Percentiles rank a stretch among this genome's conserved stretches.
Conservation (phyloP, 2,329 filamentous ascomycete species). For the Phialophora verrucosa region DNA sequence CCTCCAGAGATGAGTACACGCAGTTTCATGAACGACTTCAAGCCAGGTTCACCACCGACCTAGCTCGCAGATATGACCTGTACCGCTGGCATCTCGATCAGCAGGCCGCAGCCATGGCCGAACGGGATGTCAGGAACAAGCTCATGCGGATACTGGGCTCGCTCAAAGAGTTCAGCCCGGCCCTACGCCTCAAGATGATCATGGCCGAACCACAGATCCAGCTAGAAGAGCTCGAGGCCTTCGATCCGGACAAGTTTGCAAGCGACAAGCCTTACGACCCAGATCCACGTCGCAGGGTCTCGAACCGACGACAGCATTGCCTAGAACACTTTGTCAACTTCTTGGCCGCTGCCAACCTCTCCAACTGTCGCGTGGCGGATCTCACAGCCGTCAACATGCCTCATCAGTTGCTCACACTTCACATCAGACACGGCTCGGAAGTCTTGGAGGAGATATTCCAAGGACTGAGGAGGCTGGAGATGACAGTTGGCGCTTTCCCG, state of each 20-base stretch:
- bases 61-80: constrained; percentile 29
- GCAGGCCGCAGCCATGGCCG: constrained; percentile 29
- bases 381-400: constrained; percentile 30
- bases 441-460: constrained; percentile 22
- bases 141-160: constrained; percentile 20
- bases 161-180: constrained; percentile 19
- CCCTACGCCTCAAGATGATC: constrained; percentile 30
- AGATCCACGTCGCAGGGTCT: constrained; percentile 29
- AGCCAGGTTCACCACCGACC: constrained; percentile 30
- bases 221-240: constrained; percentile 33
- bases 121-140: constrained; percentile 11
- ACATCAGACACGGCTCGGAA: constrained; percentile 2
- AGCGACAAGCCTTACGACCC: constrained; percentile 27
- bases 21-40: constrained; percentile 32
- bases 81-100: constrained; percentile 37
- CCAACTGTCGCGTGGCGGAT: constrained; percentile 13
- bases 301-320: constrained; percentile 29
- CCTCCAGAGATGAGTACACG: constrained; percentile 22
- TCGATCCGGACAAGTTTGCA: constrained; percentile 24
- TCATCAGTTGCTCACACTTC: constrained; percentile 24
- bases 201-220: constrained; percentile 35
- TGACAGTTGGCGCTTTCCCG: constrained; percentile 30
- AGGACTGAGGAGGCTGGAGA: constrained; percentile 20
- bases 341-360: constrained; percentile 23
- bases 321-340: constrained; percentile 34